Evolutionary conservation across 2,329 filamentous ascomycete genomes (phyloP).

Genomic region (Fusarium equiseti): DNA sequence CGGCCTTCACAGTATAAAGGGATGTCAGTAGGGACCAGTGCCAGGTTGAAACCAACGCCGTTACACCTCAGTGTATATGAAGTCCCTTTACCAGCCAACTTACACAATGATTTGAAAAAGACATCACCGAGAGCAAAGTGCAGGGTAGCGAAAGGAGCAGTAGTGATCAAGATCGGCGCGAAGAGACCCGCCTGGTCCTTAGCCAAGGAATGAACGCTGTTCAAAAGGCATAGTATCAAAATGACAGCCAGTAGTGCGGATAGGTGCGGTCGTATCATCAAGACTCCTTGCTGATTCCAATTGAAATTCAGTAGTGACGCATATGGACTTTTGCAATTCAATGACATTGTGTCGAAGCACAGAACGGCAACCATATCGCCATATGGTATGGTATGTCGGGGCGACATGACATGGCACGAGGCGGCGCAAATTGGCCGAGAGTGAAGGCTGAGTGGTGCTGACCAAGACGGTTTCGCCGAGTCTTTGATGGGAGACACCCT

Average conservation of each 20-base stretch:
- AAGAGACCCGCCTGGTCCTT: conserved; percentile 32
- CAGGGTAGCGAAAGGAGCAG: conserved; percentile 27
- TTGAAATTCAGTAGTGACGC: conserved; percentile 38
- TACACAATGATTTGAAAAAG: conserved; percentile 9
- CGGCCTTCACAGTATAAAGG: neutral
- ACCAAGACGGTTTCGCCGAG: conserved; percentile 34
- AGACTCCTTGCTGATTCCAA: conserved; percentile 19
- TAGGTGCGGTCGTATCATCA: conserved; percentile 8
- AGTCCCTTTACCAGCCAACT: neutral
- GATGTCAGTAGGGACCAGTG: neutral
- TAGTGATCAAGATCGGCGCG: conserved; percentile 18
- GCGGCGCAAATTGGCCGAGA: conserved; percentile 26
- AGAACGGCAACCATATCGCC: conserved; percentile 21
- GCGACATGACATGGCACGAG: conserved; percentile 23
- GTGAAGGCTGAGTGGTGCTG: conserved; percentile 30
- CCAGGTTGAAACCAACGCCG: neutral
- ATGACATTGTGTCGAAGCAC: conserved; percentile 19
- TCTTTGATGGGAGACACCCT: conserved; percentile 25
- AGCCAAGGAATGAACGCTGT: conserved; percentile 22
- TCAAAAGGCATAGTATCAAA: conserved; percentile 17
- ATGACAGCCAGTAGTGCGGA: conserved; percentile 11
- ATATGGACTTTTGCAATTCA: conserved; percentile 22
- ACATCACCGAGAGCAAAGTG: neutral
- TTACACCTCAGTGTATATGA: neutral
- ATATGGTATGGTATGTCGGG: conserved; percentile 26